These are phyloP conservation scores for Kwoniella mangroviensis DNA, from an alignment of 768 basidiomycete genomes.

Conservation along the genomic window DNA sequence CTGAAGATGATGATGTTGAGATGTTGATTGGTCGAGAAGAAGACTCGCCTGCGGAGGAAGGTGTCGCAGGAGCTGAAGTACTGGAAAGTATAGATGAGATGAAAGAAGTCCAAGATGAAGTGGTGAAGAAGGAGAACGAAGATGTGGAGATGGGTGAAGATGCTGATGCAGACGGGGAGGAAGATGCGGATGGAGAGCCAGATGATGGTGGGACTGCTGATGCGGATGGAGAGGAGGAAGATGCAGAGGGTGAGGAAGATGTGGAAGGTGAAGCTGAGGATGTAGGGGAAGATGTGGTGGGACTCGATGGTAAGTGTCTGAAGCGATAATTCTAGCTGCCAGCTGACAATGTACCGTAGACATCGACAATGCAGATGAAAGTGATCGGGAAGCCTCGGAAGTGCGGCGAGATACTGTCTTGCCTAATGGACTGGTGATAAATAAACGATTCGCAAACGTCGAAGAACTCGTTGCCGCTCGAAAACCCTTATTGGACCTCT, in stretches of 20 bases:
- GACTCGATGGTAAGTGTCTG: conserved; percentile 37
- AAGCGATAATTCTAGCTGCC: neutral
- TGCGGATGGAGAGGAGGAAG: conserved; percentile 47
- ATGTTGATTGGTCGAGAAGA: conserved; percentile 37
- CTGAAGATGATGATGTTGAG: conserved; percentile 60
- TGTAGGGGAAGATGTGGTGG: conserved; percentile 37
- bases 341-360: conserved; percentile 21
- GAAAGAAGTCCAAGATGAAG: conserved; percentile 22
- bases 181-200: conserved; percentile 46
- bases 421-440: conserved; percentile 43
- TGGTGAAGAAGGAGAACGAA: conserved; percentile 26
- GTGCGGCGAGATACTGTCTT: conserved; percentile 28
- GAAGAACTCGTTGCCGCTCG: conserved; percentile 37
- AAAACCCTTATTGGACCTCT: conserved; percentile 36
- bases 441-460: conserved; percentile 40
- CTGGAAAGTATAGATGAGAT: conserved; percentile 22
- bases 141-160: conserved; percentile 27
- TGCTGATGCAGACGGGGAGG: conserved; percentile 30
- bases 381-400: conserved; percentile 27
- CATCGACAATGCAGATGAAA: conserved; percentile 31
- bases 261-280: conserved; percentile 51
- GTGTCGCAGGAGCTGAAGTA: conserved; percentile 20
- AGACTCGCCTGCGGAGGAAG: conserved; percentile 68
- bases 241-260: conserved; percentile 55
- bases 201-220: conserved; percentile 57